These are phyloP conservation scores for Beauveria caledonica DNA, from an alignment of 2,329 filamentous ascomycete genomes.

Conservation along the genomic window DNA sequence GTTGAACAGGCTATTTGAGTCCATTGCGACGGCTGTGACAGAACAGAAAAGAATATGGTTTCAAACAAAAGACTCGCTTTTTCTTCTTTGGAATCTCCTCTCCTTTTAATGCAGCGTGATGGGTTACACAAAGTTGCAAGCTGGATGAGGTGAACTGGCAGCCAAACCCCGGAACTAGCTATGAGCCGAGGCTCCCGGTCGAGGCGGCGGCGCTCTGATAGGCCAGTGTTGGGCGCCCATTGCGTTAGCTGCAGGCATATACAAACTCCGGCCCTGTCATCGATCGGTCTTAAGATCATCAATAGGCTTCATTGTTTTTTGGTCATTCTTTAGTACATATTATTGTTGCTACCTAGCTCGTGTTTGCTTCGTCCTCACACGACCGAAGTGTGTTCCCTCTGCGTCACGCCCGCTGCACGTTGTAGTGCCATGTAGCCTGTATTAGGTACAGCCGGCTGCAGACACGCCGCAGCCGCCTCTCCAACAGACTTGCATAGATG, in stretches of 20 bases:
- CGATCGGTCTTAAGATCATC: no score
- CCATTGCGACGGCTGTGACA: not conserved
- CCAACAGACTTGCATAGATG: not conserved
- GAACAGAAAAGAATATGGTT: not conserved
- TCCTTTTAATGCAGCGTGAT: not conserved
- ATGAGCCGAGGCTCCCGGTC: not conserved
- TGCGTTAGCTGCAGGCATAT: not conserved
- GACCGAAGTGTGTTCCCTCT: not conserved
- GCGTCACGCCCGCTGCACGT: not conserved
- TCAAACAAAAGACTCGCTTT: not conserved
- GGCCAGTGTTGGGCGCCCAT: not conserved
- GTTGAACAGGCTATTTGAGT: constrained; percentile 38
- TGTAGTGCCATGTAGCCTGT: not conserved
- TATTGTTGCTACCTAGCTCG: no score
- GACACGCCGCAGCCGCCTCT: not conserved
- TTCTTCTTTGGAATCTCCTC: not conserved
- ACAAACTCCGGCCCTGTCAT: no score
- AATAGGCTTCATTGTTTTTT: no score
- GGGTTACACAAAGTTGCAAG: no score
- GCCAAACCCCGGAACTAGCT: not conserved
- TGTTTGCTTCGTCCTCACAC: not conserved
- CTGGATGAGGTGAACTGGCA: not conserved
- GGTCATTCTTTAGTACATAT: no score
- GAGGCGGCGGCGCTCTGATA: not conserved
- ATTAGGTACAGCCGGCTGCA: not conserved